Percentiles rank a stretch among this genome's conserved stretches.
These are phyloP conservation scores for Lonicera japonica DNA, from an alignment of 129 eudicot genomes.

Conservation along the genomic window DNA sequence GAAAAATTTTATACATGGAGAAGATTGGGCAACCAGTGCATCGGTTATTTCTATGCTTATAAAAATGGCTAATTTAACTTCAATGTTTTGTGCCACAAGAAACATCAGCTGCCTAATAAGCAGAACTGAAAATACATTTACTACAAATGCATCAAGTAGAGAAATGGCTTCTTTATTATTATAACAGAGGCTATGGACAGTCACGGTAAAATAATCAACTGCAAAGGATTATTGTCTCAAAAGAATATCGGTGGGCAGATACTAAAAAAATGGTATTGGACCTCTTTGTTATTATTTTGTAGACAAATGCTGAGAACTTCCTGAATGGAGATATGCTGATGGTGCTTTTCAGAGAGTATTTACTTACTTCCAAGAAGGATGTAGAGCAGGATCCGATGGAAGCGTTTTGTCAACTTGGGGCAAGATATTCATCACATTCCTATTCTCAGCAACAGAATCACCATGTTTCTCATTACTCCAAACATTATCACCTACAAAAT, in stretches of 20 bases:
- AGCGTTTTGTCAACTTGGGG: constrained; percentile 13
- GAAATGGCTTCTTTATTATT: neutral
- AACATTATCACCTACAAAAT: constrained; percentile 18
- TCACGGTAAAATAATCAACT: too few species aligned
- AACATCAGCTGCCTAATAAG: neutral
- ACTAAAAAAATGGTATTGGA: neutral
- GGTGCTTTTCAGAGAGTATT: neutral
- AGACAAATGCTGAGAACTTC: neutral
- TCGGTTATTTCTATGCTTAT: neutral
- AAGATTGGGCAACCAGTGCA: neutral
- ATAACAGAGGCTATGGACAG: neutral
- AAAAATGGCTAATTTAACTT: neutral
- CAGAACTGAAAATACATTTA: neutral
- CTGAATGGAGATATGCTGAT: neutral
- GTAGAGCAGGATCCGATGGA: constrained; percentile 30
- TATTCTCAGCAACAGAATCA: constrained; percentile 14
- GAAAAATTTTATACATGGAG: constrained; percentile 8
- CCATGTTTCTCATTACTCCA: constrained; percentile 7
- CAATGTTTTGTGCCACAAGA: neutral
- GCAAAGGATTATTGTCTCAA: too few species aligned
- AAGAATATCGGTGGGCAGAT: neutral
- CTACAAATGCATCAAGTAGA: neutral
- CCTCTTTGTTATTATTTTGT: neutral
- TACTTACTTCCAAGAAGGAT: constrained; percentile 59
- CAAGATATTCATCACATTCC: neutral